These are phyloP conservation scores for Maudiozyma humilis DNA, from an alignment of 1,139 yeast genomes.

Conservation along the genomic window DNA sequence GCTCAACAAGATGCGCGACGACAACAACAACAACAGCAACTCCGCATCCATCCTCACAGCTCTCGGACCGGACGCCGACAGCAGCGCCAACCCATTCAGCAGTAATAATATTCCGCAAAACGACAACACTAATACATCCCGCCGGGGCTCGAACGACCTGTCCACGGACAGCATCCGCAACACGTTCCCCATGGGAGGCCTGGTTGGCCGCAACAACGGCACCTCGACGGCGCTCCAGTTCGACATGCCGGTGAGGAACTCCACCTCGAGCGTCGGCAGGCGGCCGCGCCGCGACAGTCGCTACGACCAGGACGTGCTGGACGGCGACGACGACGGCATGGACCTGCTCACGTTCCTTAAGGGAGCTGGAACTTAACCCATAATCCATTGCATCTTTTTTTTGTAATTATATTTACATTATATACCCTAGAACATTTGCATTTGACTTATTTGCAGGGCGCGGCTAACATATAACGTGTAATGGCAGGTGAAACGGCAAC, in stretches of 20 bases:
- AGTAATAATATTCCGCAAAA: slow-evolving; percentile 4
- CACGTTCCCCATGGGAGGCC: not conserved
- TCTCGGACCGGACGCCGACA: not conserved
- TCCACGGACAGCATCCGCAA: not conserved
- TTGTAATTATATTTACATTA: not conserved
- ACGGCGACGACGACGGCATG: slow-evolving; percentile 11
- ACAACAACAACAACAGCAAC: slow-evolving; percentile 1
- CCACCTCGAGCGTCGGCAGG: not conserved
- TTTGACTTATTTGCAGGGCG: too few species aligned
- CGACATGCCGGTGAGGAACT: not conserved
- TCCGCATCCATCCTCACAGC: not conserved
- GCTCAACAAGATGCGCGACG: slow-evolving; percentile 7
- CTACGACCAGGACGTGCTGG: not conserved
- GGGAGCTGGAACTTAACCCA: slow-evolving; percentile 11
- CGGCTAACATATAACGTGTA: too few species aligned
- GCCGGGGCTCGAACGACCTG: not conserved
- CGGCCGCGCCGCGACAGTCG: not conserved
- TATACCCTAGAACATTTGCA: not conserved
- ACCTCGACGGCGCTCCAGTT: not conserved
- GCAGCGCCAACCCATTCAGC: not conserved
- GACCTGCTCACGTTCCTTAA: slow-evolving; percentile 20
- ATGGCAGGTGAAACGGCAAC: too few species aligned
- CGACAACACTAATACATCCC: not conserved
- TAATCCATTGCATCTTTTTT: not conserved
- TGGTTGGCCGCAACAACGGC: not conserved